Percentiles rank a stretch among this genome's conserved stretches.
phyloP scores from a whole-genome alignment of 805 yeast genomes.

The Pichia manshurica region DNA sequence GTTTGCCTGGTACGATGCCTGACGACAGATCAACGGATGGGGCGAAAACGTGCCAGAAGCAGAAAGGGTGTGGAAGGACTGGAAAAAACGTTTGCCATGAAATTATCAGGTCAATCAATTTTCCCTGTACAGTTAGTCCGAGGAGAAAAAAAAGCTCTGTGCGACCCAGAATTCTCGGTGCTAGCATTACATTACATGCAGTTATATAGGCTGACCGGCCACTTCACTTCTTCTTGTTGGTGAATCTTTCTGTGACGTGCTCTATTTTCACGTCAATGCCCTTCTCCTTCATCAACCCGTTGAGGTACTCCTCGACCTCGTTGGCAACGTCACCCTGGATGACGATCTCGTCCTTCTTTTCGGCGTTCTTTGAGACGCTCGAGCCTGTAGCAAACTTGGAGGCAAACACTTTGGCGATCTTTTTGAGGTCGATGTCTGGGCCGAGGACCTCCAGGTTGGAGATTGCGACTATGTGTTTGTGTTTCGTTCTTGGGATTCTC shows the following conservation, averaged over 20 bases:
- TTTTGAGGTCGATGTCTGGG: constrained; percentile 85
- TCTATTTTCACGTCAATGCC: constrained; percentile 90
- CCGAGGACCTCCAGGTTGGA: constrained; percentile 69
- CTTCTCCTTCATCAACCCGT: constrained; percentile 66
- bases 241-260: constrained; percentile 74
- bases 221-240: constrained; percentile 44
- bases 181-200: no score
- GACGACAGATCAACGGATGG: no score
- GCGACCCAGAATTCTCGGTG: no score
- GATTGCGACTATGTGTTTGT: constrained; percentile 81
- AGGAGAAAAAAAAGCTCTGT: no score
- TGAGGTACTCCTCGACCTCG: constrained; percentile 75
- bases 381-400: constrained; percentile 96
- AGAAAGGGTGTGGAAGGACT: no score
- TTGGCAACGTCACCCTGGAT: constrained; percentile 95
- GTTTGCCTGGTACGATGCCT: no score
- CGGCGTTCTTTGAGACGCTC: constrained; percentile 81
- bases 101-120: no score
- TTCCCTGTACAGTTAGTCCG: no score
- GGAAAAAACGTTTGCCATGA: no score
- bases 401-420: constrained; percentile 85
- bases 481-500: constrained; percentile 83
- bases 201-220: no score
- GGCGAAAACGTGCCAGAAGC: no score
- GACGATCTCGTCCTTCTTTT: constrained; percentile 85